Base-by-base conservation (phyloP, 352 stramenopile genomes). In the Elongisporangium prolatum region DNA sequence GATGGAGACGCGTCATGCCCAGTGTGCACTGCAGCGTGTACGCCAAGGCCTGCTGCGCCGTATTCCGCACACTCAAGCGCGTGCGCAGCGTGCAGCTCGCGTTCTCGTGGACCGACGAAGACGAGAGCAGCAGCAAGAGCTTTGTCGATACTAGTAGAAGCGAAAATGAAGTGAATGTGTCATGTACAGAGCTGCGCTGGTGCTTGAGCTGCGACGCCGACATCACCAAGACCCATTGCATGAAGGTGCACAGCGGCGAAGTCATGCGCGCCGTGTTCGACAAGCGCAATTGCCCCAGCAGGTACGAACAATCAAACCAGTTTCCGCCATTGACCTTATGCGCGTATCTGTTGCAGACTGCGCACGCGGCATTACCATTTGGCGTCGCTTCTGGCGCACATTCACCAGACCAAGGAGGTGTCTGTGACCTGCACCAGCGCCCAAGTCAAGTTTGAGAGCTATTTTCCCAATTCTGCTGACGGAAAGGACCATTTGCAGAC, bases 151-250 rank as follows among this genome's bases (percentile, higher is more conserved):
- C 22, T 17, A 50, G 37, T n/a, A 69, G 60, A 65, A 52, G 72
- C 2, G 44, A 60, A 18, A 54, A 75, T n/a, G 80, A 89, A 56
- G 59, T 84, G 21, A 79, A 89, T 18, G 40, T 85, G 17, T 77
- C 89, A 59, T 89, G 77, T 52, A 64, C 78, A 40, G 76, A 90
- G 65, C 63, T 95, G 51, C 68, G 65, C 50, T 95, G 84, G 81
- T 66, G 66, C 0, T 65, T 95, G 55, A 62, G 68, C 47, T 95
- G 86, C 65, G 86, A 93, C 67, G 88, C 87, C n/a, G 80, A 89
- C 57, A 87, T 95, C 67, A 91, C 84, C 28, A 95, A 95, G 74
- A 92, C 82, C 20, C 84, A 95, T 61, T 71, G 78, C 57, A 92
- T 93, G 71, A 88, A 91, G 54, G 80, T 91, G 38, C 80, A 88